Evolutionary conservation across 345 rosid species (phyloP), one percentile per base, ranked within the genome.

Genomic region (Psidium friedrichsthalianum): DNA sequence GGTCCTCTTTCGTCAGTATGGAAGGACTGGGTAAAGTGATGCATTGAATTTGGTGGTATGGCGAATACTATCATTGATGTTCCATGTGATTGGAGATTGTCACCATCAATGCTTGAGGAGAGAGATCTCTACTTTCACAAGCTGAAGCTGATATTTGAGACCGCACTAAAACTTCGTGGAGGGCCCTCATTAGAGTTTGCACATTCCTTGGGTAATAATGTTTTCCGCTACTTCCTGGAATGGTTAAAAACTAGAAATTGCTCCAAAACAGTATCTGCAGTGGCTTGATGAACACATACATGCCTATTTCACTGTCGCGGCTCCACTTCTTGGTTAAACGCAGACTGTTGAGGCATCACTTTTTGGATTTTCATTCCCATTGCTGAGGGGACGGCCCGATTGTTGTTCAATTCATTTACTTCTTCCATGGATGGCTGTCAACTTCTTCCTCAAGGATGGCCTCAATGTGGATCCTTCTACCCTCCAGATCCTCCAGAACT

Each of bases 21-120:
- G 99, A 97, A 97, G 92, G 98, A 97, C 74, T 97, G 99, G 98
- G 90, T 97, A 85, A 95, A 94, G 90, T 97, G 99, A 98, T 97
- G 99, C 90, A 92, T 97, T 87, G 96, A 96, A 91, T 96, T 97
- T 85, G 99, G 99, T 42, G 91, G 96, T 32, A 98, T 95, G 89
- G 95, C 99, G 61, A 95, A 97, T 91, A 95, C 98, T 51, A 95
- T 97, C 56, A 91, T 97, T 82, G 98, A 98, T 87, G 99, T 90
- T 86, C 99, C 99, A 8, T 97, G 94, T 86, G 99, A 97, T 88
- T 97, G 98, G 98, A 96, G 99, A 90, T 89, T 97, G 90, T 86
- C 98, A 52, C 99, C 99, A 25, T 92, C 98, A 64, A 93, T 92
- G 94, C 95, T 96, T 29, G 99, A 97, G 94, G 98, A 96, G 91